Base-by-base conservation (phyloP, 768 basidiomycete genomes). In the Pulveroboletus ravenelii region DNA sequence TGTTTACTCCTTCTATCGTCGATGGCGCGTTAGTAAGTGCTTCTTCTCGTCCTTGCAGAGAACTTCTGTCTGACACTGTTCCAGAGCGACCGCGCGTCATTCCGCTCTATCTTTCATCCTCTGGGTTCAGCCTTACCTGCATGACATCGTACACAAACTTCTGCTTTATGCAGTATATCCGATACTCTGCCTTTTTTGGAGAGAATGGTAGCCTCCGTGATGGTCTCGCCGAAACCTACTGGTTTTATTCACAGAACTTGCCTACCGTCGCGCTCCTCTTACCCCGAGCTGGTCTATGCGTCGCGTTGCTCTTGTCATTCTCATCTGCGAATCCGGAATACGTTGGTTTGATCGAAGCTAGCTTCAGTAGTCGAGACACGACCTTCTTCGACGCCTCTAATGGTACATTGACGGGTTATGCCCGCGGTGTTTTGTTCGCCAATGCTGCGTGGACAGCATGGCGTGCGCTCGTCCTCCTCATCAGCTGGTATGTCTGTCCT, bases 371-470 rank as follows among this genome's bases (percentile, higher is more conserved):
- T 43, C 77, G 90, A 35, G 92, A 93, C 63, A 65, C 71, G 36
- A 89, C 89, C 25, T 94, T 82, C 73, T 94, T 94, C 74, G 69
- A 75, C 37, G 59, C 69, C 23, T 60, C 65, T 23, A 74, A 86
- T 54, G 89, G 89, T 15, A 74, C 82, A 10, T 71, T 94, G 48
- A 88, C 87, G 13, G 61, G 63, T 41, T 94, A 93, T 61, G 84
- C 90, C 25, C 77, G 81, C n/a, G 89, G 87, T 18, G 76, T 93
- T 27, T 72, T 94, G 39, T 76, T 85, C 44, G 82, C 87, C 42
- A 93, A 93, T 66, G 83, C 83, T 57, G 81, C 80, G 9, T 93
- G 89, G 87, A 80, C 87, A 38, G 84, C 77, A 5, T 89, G 90
- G 85, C 76, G 87, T 31, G 62, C 78, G 8, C 68, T 90, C 27